Evolutionary conservation across 2,329 filamentous ascomycete species (phyloP).

Genomic region (Colletotrichum sp.): DNA sequence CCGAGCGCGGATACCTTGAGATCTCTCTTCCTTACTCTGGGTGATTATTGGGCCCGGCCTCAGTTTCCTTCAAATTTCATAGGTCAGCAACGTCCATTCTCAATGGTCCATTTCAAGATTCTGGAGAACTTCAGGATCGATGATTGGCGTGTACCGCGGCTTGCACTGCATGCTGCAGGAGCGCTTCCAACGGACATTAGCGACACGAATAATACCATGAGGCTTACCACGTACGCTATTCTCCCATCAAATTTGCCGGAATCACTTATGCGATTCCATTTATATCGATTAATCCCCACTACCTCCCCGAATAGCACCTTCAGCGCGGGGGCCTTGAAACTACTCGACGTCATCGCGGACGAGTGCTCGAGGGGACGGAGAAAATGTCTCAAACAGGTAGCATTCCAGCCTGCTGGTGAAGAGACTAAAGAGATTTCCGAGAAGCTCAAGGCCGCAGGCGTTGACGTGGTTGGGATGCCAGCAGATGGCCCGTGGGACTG

Average conservation of each 20-base stretch:
- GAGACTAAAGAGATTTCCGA: background rate
- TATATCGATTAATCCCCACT: background rate
- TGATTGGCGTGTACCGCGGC: background rate
- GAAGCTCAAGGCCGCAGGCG: background rate
- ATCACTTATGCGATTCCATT: background rate
- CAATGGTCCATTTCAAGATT: background rate
- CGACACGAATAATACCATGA: too few relatives aligned
- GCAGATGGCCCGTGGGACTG: background rate
- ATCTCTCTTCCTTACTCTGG: background rate
- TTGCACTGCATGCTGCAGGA: rapidly evolving
- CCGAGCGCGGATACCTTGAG: background rate
- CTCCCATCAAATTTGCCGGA: background rate
- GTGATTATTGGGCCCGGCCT: background rate
- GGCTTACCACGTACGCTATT: background rate
- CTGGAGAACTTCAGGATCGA: background rate
- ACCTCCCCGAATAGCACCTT: background rate
- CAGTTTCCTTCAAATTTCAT: background rate
- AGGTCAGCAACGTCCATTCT: background rate
- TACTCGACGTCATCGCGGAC: background rate
- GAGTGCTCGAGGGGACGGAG: background rate
- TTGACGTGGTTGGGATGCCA: background rate
- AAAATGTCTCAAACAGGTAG: background rate
- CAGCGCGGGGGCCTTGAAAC: background rate
- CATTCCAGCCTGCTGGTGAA: background rate
- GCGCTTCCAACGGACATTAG: background rate